A percentile compares a stretch with the other conserved stretches of the same genome.
phyloP scores from a whole-genome alignment of 2,329 filamentous ascomycete species.

The Thelonectria olida region DNA sequence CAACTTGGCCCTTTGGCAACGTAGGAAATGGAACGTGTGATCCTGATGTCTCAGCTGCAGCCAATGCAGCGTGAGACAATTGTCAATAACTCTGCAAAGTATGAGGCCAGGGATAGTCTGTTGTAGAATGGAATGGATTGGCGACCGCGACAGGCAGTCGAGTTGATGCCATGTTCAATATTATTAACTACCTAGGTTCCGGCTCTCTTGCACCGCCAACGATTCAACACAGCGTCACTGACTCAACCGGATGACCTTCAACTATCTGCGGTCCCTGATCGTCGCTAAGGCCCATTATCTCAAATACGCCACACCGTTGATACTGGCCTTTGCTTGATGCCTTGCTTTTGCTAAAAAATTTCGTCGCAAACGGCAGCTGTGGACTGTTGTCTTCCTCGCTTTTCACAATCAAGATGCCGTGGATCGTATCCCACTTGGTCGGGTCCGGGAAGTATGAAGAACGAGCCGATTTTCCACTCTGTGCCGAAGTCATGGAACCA shows the following conservation, averaged over 20 bases:
- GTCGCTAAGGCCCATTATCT: neutral
- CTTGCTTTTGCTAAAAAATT: slow-evolving; percentile 4
- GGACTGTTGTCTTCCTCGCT: slow-evolving; percentile 1
- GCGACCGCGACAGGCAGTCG: too few relatives aligned
- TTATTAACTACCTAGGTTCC: neutral
- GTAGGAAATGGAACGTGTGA: too few relatives aligned
- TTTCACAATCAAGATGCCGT: neutral
- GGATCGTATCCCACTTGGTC: neutral
- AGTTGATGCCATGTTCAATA: neutral
- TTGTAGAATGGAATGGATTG: too few relatives aligned
- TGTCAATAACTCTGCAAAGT: too few relatives aligned
- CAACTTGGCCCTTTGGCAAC: too few relatives aligned
- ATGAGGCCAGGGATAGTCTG: too few relatives aligned
- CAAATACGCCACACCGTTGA: slow-evolving; percentile 3
- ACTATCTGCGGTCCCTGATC: slow-evolving; percentile 1
- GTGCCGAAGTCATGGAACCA: neutral
- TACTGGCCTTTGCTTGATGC: neutral
- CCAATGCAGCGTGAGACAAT: too few relatives aligned
- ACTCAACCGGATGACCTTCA: neutral
- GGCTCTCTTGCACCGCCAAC: neutral
- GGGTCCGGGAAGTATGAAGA: neutral
- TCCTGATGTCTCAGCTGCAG: too few relatives aligned
- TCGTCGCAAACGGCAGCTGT: neutral
- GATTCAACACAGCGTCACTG: neutral
- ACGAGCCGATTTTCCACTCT: slow-evolving; percentile 2